phyloP scores from a whole-genome alignment of 2,329 filamentous ascomycete species.

The Cladophialophora yegresii region DNA sequence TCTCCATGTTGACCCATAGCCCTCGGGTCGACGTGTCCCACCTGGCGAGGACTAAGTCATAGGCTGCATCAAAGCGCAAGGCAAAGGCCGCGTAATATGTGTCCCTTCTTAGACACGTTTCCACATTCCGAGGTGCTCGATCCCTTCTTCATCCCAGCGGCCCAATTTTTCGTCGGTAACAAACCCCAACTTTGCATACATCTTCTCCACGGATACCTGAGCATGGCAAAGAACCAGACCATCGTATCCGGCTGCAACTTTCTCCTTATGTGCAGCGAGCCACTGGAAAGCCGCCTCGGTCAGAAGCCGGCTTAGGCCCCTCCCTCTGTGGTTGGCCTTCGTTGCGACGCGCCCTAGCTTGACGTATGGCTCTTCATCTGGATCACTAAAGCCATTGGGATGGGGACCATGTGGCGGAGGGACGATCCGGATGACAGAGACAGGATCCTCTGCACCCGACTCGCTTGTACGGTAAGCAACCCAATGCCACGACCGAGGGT shows the following conservation, averaged over 20 bases:
- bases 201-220: constrained; percentile 63
- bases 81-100: not conserved
- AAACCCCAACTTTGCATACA: constrained; percentile 76
- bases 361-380: constrained; percentile 67
- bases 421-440: constrained; percentile 77
- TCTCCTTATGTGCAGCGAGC: constrained; percentile 61
- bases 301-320: constrained; percentile 65
- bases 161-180: constrained; percentile 71
- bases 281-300: constrained; percentile 70
- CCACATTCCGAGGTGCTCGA: constrained; percentile 86
- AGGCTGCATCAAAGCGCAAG: not conserved
- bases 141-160: constrained; percentile 79
- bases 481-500: constrained; percentile 80
- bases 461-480: constrained; percentile 65
- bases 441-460: constrained; percentile 50
- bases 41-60: not conserved
- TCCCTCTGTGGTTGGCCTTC: constrained; percentile 63
- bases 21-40: not conserved
- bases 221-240: constrained; percentile 80
- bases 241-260: constrained; percentile 59
- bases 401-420: constrained; percentile 75
- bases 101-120: constrained; percentile 41
- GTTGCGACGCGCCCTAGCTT: constrained; percentile 81
- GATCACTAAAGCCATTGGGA: constrained; percentile 40
- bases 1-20: not conserved